phyloP scores from a whole-genome alignment of 495 filamentous ascomycete genomes.

The Daldinia childiae region DNA sequence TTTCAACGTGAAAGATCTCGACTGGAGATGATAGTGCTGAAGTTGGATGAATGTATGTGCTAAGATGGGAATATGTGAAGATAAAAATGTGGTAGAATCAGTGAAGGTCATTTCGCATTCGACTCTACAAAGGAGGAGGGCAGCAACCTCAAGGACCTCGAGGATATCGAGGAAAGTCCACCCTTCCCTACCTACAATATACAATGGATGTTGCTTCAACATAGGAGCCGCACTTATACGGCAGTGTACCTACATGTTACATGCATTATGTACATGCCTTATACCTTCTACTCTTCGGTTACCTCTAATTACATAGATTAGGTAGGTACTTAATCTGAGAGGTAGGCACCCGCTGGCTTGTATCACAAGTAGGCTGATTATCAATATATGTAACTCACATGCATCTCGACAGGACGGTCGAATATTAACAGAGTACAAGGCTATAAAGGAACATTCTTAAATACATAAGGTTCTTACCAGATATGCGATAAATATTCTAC shows the following conservation, averaged over 20 bases:
- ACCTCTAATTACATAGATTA: too few relatives aligned
- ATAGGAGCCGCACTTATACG: background rate
- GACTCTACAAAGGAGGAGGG: background rate
- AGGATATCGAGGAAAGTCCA: background rate
- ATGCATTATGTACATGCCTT: background rate
- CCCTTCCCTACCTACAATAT: background rate
- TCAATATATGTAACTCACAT: too few relatives aligned
- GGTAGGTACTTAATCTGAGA: too few relatives aligned
- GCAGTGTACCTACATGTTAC: background rate
- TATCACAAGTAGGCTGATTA: too few relatives aligned
- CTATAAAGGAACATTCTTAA: too few relatives aligned
- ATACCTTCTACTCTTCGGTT: background rate
- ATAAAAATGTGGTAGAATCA: background rate
- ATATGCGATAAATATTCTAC: background rate
- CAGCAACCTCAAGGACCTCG: background rate
- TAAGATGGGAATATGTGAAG: slow-evolving; percentile 39
- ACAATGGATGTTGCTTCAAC: background rate
- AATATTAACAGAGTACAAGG: too few relatives aligned
- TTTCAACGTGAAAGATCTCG: slow-evolving; percentile 18
- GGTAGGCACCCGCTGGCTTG: too few relatives aligned
- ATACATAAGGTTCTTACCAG: too few relatives aligned
- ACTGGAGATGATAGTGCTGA: slow-evolving; percentile 35
- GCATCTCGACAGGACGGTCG: too few relatives aligned
- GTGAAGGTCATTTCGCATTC: background rate
- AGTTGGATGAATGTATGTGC: slow-evolving; percentile 35